Evolutionary conservation across 2,329 filamentous ascomycete species (phyloP), one percentile per base, ranked within the genome.

Genomic region (Cladosporium colombiae): DNA sequence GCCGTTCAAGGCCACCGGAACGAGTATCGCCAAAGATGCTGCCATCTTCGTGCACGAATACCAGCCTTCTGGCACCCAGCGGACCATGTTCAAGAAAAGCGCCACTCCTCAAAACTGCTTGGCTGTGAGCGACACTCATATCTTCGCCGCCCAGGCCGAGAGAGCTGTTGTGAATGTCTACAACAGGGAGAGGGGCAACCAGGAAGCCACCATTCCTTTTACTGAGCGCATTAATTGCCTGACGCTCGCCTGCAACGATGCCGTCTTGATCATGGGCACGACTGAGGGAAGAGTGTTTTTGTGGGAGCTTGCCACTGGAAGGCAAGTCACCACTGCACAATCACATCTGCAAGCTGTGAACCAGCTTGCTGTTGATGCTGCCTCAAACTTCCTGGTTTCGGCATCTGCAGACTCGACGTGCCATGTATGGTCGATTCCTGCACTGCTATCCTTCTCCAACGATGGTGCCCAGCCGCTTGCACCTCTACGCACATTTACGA

Each of bases 101-200:
- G 91, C 91, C 18, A 88, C 89, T n/a, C 85, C 89, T 29, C 82
- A 85, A 66, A 91, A 94, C 77, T 90, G 91, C 72, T 81, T 99
- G 64, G 93, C 92, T 33, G 85, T 93, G 71, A 96, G 86, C 78
- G 83, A 86, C 53, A 89, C 89, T 23, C 95, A 99, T 76, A 84
- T 98, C 56, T 99, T 97, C 76, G 90, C 93, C 4, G 94, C 92
- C 4, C 95, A 99, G 77, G 85, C 90, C 59, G 93, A 93, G 70
- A 98, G 97, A 78, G 92, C 93, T 0, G 91, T 96, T 50, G 86
- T 99, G 1, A 92, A 98, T 79, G 92, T 99, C 64, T 99, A 98
- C 79, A 93, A 87, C 66, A 86, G 93, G 64, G 84, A 88, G 66
- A 91, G 91, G 69, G 91, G 91, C 31, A 95, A 91, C 72, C 93